Evolutionary conservation across 139 green algal species (phyloP).

Genomic region (Deuterostichococcus epilithicus): DNA sequence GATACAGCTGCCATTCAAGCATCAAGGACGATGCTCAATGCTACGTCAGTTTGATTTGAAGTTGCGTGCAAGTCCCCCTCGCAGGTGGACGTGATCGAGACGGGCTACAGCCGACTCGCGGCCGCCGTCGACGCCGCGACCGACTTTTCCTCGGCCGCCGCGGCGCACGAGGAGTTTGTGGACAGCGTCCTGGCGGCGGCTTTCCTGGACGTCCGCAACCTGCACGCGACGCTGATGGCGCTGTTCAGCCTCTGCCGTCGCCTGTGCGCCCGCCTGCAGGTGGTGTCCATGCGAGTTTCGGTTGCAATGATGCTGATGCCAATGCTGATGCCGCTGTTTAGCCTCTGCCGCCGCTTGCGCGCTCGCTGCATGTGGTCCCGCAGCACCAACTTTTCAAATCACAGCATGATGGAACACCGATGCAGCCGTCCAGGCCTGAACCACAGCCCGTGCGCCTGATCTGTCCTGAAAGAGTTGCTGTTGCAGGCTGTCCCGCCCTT

Average conservation of each 20-base stretch:
- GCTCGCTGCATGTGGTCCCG: not conserved
- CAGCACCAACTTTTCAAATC: not conserved
- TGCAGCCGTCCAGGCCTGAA: no score
- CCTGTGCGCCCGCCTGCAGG: conserved; percentile 45
- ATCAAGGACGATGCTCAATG: not conserved
- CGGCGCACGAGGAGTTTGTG: conserved; percentile 61
- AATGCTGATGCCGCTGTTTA: not conserved
- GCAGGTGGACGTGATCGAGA: conserved; percentile 81
- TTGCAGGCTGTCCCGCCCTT: no score
- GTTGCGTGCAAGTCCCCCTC: not conserved
- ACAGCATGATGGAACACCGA: not conserved
- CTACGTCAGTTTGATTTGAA: not conserved
- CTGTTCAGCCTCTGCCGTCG: conserved; percentile 52
- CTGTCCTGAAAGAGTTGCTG: no score
- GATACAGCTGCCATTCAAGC: not conserved
- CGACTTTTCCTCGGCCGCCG: conserved; percentile 67
- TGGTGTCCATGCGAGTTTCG: conserved; percentile 1
- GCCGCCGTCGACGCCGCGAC: conserved; percentile 42
- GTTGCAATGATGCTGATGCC: no score
- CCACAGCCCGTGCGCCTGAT: no score
- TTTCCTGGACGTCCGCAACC: conserved; percentile 61
- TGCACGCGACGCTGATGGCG: conserved; percentile 40
- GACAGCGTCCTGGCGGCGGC: conserved; percentile 58
- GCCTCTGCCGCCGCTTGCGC: not conserved
- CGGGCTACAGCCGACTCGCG: conserved; percentile 47